Evolutionary conservation across 2,329 filamentous ascomycete genomes (phyloP).

Genomic region (Stylonectria norvegica): DNA sequence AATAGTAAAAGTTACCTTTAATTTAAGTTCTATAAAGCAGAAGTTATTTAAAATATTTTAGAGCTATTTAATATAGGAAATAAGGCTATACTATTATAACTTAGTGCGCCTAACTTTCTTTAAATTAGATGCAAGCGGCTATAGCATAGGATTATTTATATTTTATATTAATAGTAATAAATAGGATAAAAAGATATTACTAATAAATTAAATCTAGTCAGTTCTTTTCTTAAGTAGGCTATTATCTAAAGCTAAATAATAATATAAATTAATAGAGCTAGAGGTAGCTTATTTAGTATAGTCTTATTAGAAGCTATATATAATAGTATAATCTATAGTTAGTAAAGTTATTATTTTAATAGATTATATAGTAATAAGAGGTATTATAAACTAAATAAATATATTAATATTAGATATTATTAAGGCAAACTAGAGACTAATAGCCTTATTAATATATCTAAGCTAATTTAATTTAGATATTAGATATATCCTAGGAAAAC

Average conservation of each 20-base stretch:
- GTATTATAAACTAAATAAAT: too few relatives aligned
- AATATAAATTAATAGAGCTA: too few relatives aligned
- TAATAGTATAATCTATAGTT: neutral
- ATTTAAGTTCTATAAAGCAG: too few relatives aligned
- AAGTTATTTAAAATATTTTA: neutral
- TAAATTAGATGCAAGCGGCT: neutral
- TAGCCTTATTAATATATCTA: too few relatives aligned
- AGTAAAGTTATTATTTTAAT: neutral
- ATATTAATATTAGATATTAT: too few relatives aligned
- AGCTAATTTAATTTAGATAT: too few relatives aligned
- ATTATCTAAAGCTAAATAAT: too few relatives aligned
- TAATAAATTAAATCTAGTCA: neutral
- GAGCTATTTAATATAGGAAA: neutral
- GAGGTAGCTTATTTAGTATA: too few relatives aligned
- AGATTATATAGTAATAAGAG: too few relatives aligned
- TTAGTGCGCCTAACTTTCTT: neutral
- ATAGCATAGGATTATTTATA: neutral
- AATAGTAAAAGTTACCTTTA: too few relatives aligned
- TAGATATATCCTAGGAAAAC: too few relatives aligned
- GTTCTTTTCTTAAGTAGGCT: neutral
- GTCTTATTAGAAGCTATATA: neutral
- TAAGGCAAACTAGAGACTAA: too few relatives aligned
- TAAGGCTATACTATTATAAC: neutral
- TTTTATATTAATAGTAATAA: neutral
- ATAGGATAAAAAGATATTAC: neutral